Evolutionary conservation across 2,329 filamentous ascomycete species (phyloP), one percentile per base, ranked within the genome.

Genomic region (Paecilomyces sp.): DNA sequence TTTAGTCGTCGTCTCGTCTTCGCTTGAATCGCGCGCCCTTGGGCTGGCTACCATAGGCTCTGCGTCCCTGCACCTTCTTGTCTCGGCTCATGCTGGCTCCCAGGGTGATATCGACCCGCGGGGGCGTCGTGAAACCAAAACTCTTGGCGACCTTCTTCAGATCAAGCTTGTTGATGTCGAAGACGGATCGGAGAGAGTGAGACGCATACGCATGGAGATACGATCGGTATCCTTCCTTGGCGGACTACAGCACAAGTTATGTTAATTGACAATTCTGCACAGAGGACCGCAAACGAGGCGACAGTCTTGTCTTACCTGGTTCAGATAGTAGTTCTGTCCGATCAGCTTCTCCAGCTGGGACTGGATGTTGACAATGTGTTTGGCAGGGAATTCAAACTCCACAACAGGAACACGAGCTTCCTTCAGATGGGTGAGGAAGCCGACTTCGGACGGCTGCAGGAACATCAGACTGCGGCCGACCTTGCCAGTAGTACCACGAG

Each of bases 171-270:
- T 91, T 82, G 57, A 95, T 86, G 73, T 93, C 89, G 71, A 93
- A 96, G 41, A 95, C 88, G n/a, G 86, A 88, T 30, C 91, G 85
- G 61, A 94, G 80, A 66, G 85, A 88, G 77, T 93, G 94, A 60
- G 88, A 92, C 24, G 93, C 92, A 72, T 99, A 99, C 0, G 94
- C 93, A 74, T 97, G 92, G 25, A 99, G 83, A 74, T 99, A 99
- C 22, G 90, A 91, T 61, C 90, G 85, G 79, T 94, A 96, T 3
- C 90, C 85, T 65, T 88, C 85, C 72, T 88, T 88, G 52, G 85
- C 85, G 33, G 84, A 86, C 81, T 85, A 64, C 60, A 15, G n/a
- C 15, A 63, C 50, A 22, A 22, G 22, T 22, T 22, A 11, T 24
- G 58, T 47, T 18, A 47, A 47, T 52, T 56, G 47, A 31, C 36